phyloP scores from a whole-genome alignment of 2,329 filamentous ascomycete species.

The Teratosphaeria zuluensis region DNA sequence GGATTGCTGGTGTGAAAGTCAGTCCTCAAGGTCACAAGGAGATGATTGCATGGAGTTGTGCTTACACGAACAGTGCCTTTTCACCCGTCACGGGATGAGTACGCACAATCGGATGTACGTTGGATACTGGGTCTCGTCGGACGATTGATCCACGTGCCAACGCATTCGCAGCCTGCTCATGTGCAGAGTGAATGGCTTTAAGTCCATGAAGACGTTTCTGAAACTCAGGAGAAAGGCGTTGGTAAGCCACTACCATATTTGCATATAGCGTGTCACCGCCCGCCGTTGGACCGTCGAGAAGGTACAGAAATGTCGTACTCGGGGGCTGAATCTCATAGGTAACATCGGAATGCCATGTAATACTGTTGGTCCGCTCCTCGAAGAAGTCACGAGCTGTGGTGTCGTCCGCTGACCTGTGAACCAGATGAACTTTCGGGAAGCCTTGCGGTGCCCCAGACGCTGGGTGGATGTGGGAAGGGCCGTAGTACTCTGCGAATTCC shows the following conservation, averaged over 20 bases:
- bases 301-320: conserved; percentile 80
- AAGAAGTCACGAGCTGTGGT: conserved; percentile 54
- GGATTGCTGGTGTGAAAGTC: not conserved
- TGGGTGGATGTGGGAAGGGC: conserved; percentile 72
- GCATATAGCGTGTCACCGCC: conserved; percentile 68
- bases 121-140: conserved; percentile 64
- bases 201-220: conserved; percentile 71
- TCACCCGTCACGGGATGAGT: conserved; percentile 74
- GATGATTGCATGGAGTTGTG: conserved; percentile 29
- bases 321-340: conserved; percentile 83
- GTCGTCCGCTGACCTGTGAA: conserved; percentile 62
- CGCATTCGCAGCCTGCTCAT: conserved; percentile 66
- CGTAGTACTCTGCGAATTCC: conserved; percentile 64
- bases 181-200: conserved; percentile 68
- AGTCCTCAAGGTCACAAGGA: not conserved
- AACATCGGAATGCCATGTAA: conserved; percentile 60
- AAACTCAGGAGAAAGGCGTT: conserved; percentile 68
- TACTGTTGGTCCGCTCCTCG: conserved; percentile 59
- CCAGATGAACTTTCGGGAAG: conserved; percentile 66
- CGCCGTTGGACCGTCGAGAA: conserved; percentile 68
- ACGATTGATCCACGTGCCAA: conserved; percentile 59
- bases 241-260: conserved; percentile 72
- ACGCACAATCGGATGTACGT: conserved; percentile 66
- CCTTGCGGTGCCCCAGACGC: conserved; percentile 66
- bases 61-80: conserved; percentile 75